A percentile compares a stretch with the other conserved stretches of the same genome.
Conservation (phyloP, 345 rosid genomes). For the Aquilaria sinensis region DNA sequence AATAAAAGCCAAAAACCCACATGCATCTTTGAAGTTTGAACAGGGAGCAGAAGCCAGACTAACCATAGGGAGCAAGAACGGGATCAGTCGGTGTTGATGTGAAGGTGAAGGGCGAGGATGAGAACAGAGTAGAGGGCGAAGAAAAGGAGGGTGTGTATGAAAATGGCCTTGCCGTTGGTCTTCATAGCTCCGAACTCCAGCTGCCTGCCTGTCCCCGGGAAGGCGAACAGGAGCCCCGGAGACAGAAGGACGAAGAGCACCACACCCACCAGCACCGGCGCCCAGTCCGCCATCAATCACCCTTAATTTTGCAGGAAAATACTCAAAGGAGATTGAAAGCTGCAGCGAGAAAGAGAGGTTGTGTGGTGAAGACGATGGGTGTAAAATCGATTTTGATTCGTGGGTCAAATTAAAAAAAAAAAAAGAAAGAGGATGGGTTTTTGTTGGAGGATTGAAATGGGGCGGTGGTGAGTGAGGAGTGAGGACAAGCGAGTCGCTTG, state of each 20-base stretch:
- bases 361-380: not conserved
- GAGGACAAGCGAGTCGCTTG: not conserved
- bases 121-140: conserved; percentile 71
- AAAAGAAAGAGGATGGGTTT: no score
- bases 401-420: conserved; percentile 11
- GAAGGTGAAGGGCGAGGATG: conserved; percentile 69
- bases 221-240: conserved; percentile 76
- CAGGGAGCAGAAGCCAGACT: not conserved
- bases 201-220: conserved; percentile 59
- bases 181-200: conserved; percentile 76
- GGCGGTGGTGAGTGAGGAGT: conserved; percentile 7
- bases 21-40: not conserved
- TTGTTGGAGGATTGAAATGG: no score
- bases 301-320: no score
- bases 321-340: no score
- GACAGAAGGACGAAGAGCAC: conserved; percentile 74
- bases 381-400: not conserved
- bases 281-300: conserved; percentile 85
- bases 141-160: conserved; percentile 80
- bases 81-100: conserved; percentile 75
- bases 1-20: no score
- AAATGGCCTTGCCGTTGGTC: conserved; percentile 91
- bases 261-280: conserved; percentile 79
- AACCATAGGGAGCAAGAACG: conserved; percentile 2
- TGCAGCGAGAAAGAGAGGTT: no score